Conservation (phyloP, 2,329 filamentous ascomycete species). For the Pleurostoma richardsiae region DNA sequence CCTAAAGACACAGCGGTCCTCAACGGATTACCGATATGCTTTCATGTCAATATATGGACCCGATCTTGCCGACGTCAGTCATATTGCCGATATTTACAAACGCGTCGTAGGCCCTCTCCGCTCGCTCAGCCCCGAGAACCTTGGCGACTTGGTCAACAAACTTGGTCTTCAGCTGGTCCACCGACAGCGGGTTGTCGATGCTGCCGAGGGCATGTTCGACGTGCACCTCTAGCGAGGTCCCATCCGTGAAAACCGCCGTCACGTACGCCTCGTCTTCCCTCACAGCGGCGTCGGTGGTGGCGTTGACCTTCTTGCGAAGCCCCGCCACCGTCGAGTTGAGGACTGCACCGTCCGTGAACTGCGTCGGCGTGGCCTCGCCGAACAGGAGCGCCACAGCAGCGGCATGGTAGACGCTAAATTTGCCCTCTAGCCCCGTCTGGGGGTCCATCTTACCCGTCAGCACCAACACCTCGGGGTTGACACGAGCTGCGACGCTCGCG, state of each 20-base stretch:
- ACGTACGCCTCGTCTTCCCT: conserved; percentile 29
- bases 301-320: conserved; percentile 38
- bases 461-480: conserved; percentile 47
- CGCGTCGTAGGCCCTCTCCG: background rate
- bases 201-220: conserved; percentile 6
- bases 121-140: conserved; percentile 1
- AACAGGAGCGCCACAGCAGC: conserved; percentile 43
- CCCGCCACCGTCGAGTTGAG: conserved; percentile 30
- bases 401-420: conserved; percentile 52
- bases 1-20: no score
- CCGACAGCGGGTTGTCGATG: conserved; percentile 6
- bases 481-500: conserved; percentile 31
- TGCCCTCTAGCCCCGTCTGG: conserved; percentile 42
- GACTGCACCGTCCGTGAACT: conserved; percentile 44
- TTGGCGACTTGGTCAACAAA: conserved; percentile 7
- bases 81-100: conserved; percentile 2
- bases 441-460: conserved; percentile 45
- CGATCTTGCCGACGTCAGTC: conserved; percentile 1
- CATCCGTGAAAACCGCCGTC: conserved; percentile 4
- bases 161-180: conserved; percentile 5
- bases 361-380: conserved; percentile 43
- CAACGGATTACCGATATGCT: no score
- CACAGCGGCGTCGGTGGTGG: conserved; percentile 31
- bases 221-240: conserved; percentile 3
- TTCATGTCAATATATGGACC: background rate